Percentiles rank a stretch among this genome's conserved stretches.
Evolutionary conservation across 305 asterid species (phyloP).

Genomic region (Solanum hybrid): DNA sequence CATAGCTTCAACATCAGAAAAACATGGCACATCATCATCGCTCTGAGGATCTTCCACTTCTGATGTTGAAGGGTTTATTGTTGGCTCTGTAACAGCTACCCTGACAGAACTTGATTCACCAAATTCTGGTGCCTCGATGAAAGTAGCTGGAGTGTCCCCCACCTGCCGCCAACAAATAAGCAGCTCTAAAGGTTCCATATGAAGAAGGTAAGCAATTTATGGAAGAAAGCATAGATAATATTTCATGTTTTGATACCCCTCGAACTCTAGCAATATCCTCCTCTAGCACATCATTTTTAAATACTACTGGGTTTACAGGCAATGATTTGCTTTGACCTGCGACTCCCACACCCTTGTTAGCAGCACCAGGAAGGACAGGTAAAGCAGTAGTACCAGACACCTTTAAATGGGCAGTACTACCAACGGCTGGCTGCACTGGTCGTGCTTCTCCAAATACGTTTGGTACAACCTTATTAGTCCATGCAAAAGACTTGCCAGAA

Average conservation of each 20-base stretch:
- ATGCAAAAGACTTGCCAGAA: constrained; percentile 25
- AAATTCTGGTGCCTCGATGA: constrained; percentile 22
- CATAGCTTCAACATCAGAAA: constrained; percentile 94
- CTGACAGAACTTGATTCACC: constrained; percentile 32
- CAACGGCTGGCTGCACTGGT: constrained; percentile 18
- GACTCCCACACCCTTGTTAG: constrained; percentile 28
- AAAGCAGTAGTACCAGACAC: constrained; percentile 25
- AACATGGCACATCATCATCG: constrained; percentile 83
- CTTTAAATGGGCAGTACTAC: constrained; percentile 31
- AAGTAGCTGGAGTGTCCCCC: constrained; percentile 31
- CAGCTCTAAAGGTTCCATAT: constrained; percentile 1
- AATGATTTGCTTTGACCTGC: constrained; percentile 29
- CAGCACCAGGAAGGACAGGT: constrained; percentile 27
- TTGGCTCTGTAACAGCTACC: constrained; percentile 28
- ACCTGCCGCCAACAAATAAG: constrained; percentile 31
- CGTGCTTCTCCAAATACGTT: constrained; percentile 24
- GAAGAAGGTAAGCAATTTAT: not conserved
- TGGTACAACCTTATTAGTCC: constrained; percentile 46
- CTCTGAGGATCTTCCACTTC: constrained; percentile 54
- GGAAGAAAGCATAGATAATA: not conserved
- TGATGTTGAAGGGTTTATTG: constrained; percentile 33
- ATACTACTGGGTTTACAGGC: constrained; percentile 25
- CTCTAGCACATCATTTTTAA: constrained; percentile 27
- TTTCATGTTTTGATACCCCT: not conserved
- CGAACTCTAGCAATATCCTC: constrained; percentile 38